Percentiles rank a stretch among this genome's conserved stretches.
These are phyloP conservation scores for Pestalotiopsis sp. DNA, from an alignment of 2,329 filamentous ascomycete species.

Conservation along the genomic window DNA sequence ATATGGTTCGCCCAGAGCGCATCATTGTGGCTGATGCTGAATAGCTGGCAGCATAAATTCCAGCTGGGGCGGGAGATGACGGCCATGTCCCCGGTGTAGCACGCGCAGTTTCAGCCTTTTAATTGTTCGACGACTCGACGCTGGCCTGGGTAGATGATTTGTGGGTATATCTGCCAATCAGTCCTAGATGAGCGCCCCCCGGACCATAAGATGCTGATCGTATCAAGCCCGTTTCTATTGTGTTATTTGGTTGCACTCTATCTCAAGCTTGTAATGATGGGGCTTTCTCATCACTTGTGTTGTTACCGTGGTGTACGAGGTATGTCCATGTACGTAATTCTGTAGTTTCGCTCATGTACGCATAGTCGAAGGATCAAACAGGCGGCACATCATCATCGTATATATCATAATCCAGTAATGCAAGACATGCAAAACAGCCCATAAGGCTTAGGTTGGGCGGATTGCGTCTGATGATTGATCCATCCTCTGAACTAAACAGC, in stretches of 20 bases:
- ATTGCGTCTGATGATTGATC: background rate
- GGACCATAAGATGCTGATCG: background rate
- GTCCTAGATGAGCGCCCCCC: background rate
- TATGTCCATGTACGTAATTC: too few relatives aligned
- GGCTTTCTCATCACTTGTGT: too few relatives aligned
- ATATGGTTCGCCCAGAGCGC: too few relatives aligned
- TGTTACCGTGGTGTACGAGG: too few relatives aligned
- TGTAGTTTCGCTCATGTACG: too few relatives aligned
- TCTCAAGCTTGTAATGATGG: too few relatives aligned
- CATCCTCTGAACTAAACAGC: too few relatives aligned
- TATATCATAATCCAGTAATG: background rate
- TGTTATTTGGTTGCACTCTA: too few relatives aligned
- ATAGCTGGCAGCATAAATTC: background rate
- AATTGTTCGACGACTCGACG: background rate
- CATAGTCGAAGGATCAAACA: background rate
- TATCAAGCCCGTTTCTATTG: background rate
- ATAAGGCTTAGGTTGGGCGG: background rate
- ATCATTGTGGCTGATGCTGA: background rate
- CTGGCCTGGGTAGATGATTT: background rate
- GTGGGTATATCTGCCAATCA: background rate
- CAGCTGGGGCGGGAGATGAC: background rate
- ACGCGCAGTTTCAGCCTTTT: background rate
- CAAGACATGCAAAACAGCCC: background rate
- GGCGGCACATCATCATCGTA: background rate
- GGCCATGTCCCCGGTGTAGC: background rate